Percentiles rank a stretch among this genome's conserved stretches.
These are phyloP conservation scores for Purpureocillium lavendulum DNA, from an alignment of 2,329 filamentous ascomycete genomes.

Conservation along the genomic window DNA sequence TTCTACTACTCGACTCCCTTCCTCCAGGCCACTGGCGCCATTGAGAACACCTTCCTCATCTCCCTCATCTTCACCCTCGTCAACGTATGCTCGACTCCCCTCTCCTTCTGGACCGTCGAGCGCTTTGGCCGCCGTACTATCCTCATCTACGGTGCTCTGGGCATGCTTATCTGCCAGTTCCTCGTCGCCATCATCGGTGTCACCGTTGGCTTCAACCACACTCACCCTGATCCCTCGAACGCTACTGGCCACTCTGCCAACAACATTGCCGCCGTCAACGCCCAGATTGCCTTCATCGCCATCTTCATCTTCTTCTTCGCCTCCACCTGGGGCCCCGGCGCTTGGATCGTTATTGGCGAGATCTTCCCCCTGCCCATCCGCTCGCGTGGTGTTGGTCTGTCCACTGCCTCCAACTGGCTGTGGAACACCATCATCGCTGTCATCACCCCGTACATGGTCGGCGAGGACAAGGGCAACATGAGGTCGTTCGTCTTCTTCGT, in stretches of 20 bases:
- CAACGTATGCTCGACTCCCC: slow-evolving; percentile 76
- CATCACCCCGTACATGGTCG: slow-evolving; percentile 67
- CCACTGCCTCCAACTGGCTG: slow-evolving; percentile 85
- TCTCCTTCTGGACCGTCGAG: slow-evolving; percentile 85
- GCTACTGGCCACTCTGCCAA: slow-evolving; percentile 30
- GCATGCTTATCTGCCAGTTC: slow-evolving; percentile 84
- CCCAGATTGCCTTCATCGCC: slow-evolving; percentile 81
- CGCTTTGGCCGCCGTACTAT: slow-evolving; percentile 71
- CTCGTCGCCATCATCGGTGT: slow-evolving; percentile 72
- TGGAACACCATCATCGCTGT: slow-evolving; percentile 71
- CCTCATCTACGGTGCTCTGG: slow-evolving; percentile 67
- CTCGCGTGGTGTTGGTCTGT: slow-evolving; percentile 77
- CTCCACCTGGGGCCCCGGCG: slow-evolving; percentile 75
- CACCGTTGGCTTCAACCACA: slow-evolving; percentile 45
- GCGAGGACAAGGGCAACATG: slow-evolving; percentile 53
- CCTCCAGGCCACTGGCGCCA: slow-evolving; percentile 70
- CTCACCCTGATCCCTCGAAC: slow-evolving; percentile 35
- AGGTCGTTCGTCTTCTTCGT: slow-evolving; percentile 66
- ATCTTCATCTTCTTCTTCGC: slow-evolving; percentile 94
- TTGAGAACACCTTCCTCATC: slow-evolving; percentile 72
- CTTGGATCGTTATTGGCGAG: slow-evolving; percentile 80
- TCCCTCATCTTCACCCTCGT: slow-evolving; percentile 80
- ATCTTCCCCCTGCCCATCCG: slow-evolving; percentile 86
- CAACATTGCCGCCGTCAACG: slow-evolving; percentile 51
- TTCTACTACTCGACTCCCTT: slow-evolving; percentile 83